phyloP scores from a whole-genome alignment of 495 filamentous ascomycete genomes.

The Xylaria intraflava region DNA sequence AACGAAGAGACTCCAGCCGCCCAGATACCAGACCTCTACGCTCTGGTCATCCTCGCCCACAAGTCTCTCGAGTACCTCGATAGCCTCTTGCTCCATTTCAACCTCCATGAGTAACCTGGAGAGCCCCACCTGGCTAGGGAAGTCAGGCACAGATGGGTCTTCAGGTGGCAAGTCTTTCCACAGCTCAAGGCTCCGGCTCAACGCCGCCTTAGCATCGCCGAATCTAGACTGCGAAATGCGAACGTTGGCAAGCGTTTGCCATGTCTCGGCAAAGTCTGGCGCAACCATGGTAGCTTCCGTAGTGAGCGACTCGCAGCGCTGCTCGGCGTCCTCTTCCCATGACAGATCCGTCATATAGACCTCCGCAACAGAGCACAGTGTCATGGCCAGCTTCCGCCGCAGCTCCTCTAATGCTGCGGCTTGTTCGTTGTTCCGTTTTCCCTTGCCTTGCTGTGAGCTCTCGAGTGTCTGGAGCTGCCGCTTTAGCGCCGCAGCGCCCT shows the following conservation, averaged over 20 bases:
- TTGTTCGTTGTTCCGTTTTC: slow-evolving; percentile 34
- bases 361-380: slow-evolving; percentile 83
- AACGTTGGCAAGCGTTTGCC: slow-evolving; percentile 90
- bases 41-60: slow-evolving; percentile 84
- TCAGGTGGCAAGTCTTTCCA: slow-evolving; percentile 74
- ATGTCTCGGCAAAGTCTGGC: slow-evolving; percentile 68
- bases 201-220: slow-evolving; percentile 71
- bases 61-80: slow-evolving; percentile 77
- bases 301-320: slow-evolving; percentile 73
- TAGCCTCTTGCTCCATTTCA: slow-evolving; percentile 72
- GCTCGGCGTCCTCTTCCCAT: slow-evolving; percentile 85
- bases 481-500: slow-evolving; percentile 64
- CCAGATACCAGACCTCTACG: slow-evolving; percentile 94
- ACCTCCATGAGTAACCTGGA: slow-evolving; percentile 85
- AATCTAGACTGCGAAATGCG: slow-evolving; percentile 76
- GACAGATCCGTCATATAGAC: slow-evolving; percentile 97
- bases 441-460: slow-evolving; percentile 13
- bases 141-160: slow-evolving; percentile 63
- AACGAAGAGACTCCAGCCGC: slow-evolving; percentile 83
- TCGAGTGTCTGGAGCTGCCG: slow-evolving; percentile 52
- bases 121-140: slow-evolving; percentile 74
- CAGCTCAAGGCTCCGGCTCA: slow-evolving; percentile 64
- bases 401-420: slow-evolving; percentile 53
- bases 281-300: slow-evolving; percentile 77
- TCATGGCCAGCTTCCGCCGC: slow-evolving; percentile 69